phyloP scores from a whole-genome alignment of 2,329 filamentous ascomycete species.

The Thielaviopsis euricoi region DNA sequence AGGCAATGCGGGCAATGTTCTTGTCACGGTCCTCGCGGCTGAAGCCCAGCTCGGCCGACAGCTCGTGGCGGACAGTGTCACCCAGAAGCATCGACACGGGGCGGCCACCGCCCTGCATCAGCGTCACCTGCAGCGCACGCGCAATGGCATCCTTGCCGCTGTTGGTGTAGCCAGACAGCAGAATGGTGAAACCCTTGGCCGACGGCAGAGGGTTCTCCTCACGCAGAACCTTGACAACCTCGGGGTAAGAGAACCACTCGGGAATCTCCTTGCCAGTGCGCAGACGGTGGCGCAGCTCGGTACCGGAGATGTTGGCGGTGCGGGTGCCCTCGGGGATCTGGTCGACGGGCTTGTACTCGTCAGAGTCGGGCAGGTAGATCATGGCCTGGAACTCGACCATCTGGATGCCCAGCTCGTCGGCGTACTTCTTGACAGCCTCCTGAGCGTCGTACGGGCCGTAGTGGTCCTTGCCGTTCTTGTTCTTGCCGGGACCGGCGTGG shows the following conservation, averaged over 20 bases:
- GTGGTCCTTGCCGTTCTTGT: conserved; percentile 91
- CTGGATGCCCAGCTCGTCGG: conserved; percentile 90
- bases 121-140: conserved; percentile 84
- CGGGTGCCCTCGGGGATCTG: conserved; percentile 70
- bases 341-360: conserved; percentile 91
- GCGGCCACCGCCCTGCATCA: conserved; percentile 95
- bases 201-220: conserved; percentile 88
- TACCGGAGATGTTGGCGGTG: conserved; percentile 75
- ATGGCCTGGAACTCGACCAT: conserved; percentile 99
- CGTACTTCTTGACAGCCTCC: conserved; percentile 90
- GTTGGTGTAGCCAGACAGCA: conserved; percentile 95
- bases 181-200: conserved; percentile 92
- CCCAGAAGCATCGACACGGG: conserved; percentile 88
- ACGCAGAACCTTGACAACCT: conserved; percentile 89
- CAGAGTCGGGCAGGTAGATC: conserved; percentile 92
- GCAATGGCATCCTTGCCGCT: conserved; percentile 93
- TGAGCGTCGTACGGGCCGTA: conserved; percentile 98
- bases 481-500: conserved; percentile 95
- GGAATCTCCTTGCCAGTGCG: conserved; percentile 88
- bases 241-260: conserved; percentile 99
- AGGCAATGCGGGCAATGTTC: conserved; percentile 92
- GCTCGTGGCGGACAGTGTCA: conserved; percentile 84
- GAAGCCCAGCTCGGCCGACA: conserved; percentile 92
- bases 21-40: conserved; percentile 78
- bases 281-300: conserved; percentile 82